Conservation (phyloP, 805 yeast species). For the Lipomyces japonicus region DNA sequence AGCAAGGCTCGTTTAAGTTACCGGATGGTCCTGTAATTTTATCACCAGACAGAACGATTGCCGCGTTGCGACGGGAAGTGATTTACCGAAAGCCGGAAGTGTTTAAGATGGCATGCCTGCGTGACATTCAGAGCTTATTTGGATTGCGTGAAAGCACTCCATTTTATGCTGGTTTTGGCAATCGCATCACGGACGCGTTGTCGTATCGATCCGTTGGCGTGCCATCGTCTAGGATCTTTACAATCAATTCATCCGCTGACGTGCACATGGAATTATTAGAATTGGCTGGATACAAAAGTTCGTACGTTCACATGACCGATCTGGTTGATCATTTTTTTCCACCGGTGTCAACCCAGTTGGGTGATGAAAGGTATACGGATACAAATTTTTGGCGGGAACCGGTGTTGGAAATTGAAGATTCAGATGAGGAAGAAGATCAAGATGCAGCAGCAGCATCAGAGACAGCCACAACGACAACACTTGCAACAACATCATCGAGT, state of each 20-base stretch:
- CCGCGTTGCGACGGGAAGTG: conserved; percentile 88
- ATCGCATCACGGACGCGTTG: conserved; percentile 91
- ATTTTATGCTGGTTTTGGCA: conserved; percentile 96
- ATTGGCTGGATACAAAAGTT: conserved; percentile 84
- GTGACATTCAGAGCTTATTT: conserved; percentile 76
- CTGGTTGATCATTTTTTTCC: conserved; percentile 97
- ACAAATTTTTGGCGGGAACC: conserved; percentile 92
- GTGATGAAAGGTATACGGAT: conserved; percentile 69
- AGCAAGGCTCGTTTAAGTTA: conserved; percentile 61
- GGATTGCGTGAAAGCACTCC: conserved; percentile 41
- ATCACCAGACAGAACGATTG: conserved; percentile 94
- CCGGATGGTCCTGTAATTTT: conserved; percentile 92
- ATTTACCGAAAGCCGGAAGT: conserved; percentile 94
- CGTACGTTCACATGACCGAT: conserved; percentile 86
- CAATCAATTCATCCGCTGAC: conserved; percentile 94
- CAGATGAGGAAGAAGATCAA: conserved; percentile 28
- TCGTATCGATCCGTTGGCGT: conserved; percentile 91
- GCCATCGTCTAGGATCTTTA: conserved; percentile 89
- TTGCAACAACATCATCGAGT: neutral
- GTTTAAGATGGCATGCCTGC: conserved; percentile 95
- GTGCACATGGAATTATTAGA: conserved; percentile 96
- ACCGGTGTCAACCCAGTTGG: conserved; percentile 49
- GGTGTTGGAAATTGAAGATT: conserved; percentile 46
- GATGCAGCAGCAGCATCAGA: neutral
- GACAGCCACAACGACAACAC: neutral